phyloP scores from a whole-genome alignment of 2,329 filamentous ascomycete genomes.

The Aspergillus cejpii region DNA sequence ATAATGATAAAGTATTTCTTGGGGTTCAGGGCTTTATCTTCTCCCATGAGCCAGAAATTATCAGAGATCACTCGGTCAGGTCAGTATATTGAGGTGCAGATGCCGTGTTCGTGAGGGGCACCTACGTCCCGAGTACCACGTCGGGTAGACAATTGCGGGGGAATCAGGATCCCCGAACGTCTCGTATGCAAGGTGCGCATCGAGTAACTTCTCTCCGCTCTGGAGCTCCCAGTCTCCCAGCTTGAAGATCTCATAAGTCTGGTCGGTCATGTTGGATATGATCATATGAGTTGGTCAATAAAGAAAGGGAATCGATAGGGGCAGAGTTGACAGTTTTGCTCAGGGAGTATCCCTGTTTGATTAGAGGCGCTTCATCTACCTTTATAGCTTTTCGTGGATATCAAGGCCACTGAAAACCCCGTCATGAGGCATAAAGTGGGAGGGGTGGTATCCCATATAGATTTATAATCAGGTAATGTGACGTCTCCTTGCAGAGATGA shows the following conservation, averaged over 20 bases:
- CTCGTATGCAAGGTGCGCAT: constrained; percentile 69
- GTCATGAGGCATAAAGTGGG: background rate
- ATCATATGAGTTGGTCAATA: background rate
- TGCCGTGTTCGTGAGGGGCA: constrained; percentile 3
- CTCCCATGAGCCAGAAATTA: constrained; percentile 68
- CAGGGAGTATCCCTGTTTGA: too few relatives aligned
- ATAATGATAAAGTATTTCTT: constrained; percentile 62
- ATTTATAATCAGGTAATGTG: background rate
- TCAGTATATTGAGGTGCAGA: background rate
- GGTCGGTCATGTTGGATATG: constrained; percentile 13
- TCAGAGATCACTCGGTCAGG: constrained; percentile 50
- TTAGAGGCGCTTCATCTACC: background rate
- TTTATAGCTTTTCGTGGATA: background rate
- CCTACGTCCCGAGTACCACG: constrained; percentile 63
- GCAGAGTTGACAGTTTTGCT: too few relatives aligned
- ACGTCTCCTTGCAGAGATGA: background rate
- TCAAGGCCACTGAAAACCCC: background rate
- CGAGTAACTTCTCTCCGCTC: constrained; percentile 54
- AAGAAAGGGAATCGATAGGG: too few relatives aligned
- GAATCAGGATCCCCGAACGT: constrained; percentile 59
- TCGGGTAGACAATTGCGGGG: constrained; percentile 68
- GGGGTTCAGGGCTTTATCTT: constrained; percentile 59
- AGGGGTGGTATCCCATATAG: background rate
- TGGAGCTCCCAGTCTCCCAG: constrained; percentile 63
- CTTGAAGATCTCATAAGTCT: constrained; percentile 47